Conservation (phyloP, 2,329 filamentous ascomycete genomes). For the Graphiopsis chlorocephala region DNA sequence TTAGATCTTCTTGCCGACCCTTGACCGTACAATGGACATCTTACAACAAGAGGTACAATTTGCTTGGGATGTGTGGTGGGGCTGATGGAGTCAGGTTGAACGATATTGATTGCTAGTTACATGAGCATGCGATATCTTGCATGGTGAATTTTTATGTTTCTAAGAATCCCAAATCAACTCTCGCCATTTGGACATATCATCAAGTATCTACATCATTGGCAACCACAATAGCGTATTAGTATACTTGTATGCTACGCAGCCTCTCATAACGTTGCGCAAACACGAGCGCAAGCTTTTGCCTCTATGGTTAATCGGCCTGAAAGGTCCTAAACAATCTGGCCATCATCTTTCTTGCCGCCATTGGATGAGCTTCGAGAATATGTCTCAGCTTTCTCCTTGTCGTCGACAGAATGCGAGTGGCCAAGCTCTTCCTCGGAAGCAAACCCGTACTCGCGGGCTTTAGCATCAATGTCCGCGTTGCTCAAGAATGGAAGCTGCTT, state of each 20-base stretch:
- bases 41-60: no score
- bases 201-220: not conserved
- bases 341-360: not conserved
- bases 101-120: no score
- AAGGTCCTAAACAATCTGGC: not conserved
- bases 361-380: constrained; percentile 3
- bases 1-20: no score
- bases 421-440: not conserved
- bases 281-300: not conserved
- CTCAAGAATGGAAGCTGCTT: constrained; percentile 36
- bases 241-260: not conserved
- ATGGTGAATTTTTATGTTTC: no score
- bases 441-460: constrained; percentile 34
- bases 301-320: not conserved
- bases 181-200: not conserved
- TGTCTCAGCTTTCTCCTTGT: constrained; percentile 1
- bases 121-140: no score
- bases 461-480: constrained; percentile 35
- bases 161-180: no score
- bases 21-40: no score
- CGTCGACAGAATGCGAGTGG: not conserved
- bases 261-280: not conserved
- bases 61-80: no score
- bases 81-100: no score
- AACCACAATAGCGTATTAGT: not conserved